Percentiles rank a stretch among this genome's conserved stretches.
These are phyloP conservation scores for Boletus tomentosulus DNA, from an alignment of 768 basidiomycete genomes.

Conservation along the genomic window DNA sequence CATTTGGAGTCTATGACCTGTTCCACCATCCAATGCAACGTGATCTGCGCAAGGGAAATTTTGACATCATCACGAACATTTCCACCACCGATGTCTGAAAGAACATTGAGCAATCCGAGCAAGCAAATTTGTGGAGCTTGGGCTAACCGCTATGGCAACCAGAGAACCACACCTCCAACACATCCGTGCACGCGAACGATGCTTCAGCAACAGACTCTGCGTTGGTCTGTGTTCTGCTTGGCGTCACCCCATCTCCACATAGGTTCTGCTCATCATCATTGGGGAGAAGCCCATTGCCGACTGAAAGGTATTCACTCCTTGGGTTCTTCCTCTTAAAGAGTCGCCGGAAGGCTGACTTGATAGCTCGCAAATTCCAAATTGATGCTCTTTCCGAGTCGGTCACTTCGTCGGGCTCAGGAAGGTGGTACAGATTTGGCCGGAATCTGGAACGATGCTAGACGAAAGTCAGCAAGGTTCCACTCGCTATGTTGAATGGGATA, in stretches of 20 bases:
- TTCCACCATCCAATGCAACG: slow-evolving; percentile 77
- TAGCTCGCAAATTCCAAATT: background rate
- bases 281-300: background rate
- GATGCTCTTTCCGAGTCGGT: background rate
- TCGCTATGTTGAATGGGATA: background rate
- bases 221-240: background rate
- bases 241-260: background rate
- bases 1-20: slow-evolving; percentile 55
- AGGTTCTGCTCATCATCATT: background rate
- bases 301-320: background rate
- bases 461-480: slow-evolving; percentile 7
- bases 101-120: background rate
- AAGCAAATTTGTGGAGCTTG: background rate
- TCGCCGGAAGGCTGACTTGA: background rate
- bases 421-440: slow-evolving; percentile 59
- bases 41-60: slow-evolving; percentile 50
- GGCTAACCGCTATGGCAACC: slow-evolving; percentile 66
- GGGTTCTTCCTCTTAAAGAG: background rate
- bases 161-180: slow-evolving; percentile 78
- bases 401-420: slow-evolving; percentile 27
- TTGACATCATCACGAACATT: slow-evolving; percentile 40
- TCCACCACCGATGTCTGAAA: slow-evolving; percentile 68
- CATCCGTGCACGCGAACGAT: slow-evolving; percentile 36
- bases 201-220: background rate
- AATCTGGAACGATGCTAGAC: slow-evolving; percentile 62